A percentile compares a stretch with the other conserved stretches of the same genome.
These are phyloP conservation scores for Pythium dissotocum DNA, from an alignment of 352 stramenopile species.

Conservation along the genomic window DNA sequence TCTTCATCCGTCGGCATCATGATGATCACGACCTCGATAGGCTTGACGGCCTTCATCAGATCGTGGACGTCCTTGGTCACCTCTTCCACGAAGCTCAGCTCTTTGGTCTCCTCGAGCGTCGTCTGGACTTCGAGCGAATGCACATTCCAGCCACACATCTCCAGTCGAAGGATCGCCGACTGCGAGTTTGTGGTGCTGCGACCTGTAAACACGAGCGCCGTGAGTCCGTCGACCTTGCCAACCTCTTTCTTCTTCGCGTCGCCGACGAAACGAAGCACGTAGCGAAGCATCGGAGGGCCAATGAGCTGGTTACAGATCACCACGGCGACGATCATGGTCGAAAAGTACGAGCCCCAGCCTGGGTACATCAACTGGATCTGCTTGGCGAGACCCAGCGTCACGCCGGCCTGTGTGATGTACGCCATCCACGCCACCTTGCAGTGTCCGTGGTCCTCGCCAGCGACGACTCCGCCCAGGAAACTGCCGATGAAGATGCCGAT, in stretches of 20 bases:
- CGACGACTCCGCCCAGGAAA: slow-evolving; percentile 48
- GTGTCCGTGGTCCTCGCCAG: slow-evolving; percentile 45
- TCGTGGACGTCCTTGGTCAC: slow-evolving; percentile 35
- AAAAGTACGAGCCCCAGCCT: slow-evolving; percentile 71
- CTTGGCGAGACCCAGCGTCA: slow-evolving; percentile 69
- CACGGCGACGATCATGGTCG: slow-evolving; percentile 71
- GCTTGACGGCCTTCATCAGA: slow-evolving; percentile 36
- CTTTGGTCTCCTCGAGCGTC: slow-evolving; percentile 29
- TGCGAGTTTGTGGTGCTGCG: slow-evolving; percentile 32
- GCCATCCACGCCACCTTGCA: slow-evolving; percentile 67
- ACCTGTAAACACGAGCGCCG: slow-evolving; percentile 38
- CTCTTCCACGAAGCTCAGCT: slow-evolving; percentile 26
- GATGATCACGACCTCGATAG: slow-evolving; percentile 57
- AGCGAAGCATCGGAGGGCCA: slow-evolving; percentile 56
- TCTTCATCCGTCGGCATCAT: slow-evolving; percentile 63
- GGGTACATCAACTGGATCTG: slow-evolving; percentile 72
- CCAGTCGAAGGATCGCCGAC: slow-evolving; percentile 45
- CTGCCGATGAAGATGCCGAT: slow-evolving; percentile 62
- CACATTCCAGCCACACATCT: slow-evolving; percentile 65
- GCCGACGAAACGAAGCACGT: slow-evolving; percentile 51
- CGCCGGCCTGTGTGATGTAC: slow-evolving; percentile 72
- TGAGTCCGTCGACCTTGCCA: slow-evolving; percentile 57
- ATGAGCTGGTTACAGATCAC: slow-evolving; percentile 74
- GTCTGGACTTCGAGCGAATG: slow-evolving; percentile 44
- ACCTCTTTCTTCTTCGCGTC: slow-evolving; percentile 61